These are phyloP conservation scores for Saksenaea vasiformis DNA, from an alignment of 371 early-diverging fungal species.

Conservation along the genomic window DNA sequence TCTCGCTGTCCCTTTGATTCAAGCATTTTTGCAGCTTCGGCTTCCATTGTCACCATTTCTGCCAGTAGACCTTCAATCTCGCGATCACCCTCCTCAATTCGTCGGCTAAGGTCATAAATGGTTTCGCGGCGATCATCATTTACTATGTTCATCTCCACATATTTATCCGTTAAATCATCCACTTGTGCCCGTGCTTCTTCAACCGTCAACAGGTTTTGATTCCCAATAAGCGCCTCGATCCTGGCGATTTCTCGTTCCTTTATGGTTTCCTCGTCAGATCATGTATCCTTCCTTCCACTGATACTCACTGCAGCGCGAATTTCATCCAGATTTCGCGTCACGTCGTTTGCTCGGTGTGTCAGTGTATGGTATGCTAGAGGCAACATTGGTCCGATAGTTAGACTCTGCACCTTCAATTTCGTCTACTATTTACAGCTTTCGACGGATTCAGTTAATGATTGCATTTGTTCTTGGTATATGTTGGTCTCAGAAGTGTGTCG, in stretches of 20 bases:
- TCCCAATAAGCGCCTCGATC: conserved; percentile 3
- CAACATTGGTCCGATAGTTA: background rate
- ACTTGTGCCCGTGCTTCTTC: conserved; percentile 15
- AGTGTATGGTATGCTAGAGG: background rate
- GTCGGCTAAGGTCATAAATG: background rate
- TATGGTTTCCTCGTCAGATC: background rate
- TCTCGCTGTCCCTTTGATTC: background rate
- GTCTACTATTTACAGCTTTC: background rate
- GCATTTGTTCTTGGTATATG: background rate
- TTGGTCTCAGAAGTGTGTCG: background rate
- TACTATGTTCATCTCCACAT: conserved; percentile 9
- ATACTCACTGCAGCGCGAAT: background rate
- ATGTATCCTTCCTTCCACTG: background rate
- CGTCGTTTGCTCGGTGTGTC: background rate
- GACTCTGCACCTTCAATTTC: background rate
- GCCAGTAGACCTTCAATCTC: background rate
- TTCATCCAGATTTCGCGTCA: background rate
- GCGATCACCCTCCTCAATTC: conserved; percentile 3
- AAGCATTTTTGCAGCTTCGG: background rate
- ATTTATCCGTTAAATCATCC: conserved; percentile 5
- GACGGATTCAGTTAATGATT: background rate
- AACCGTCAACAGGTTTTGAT: background rate
- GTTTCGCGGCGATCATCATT: conserved; percentile 12
- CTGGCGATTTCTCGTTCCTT: conserved; percentile 9
- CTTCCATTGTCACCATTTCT: background rate